Conservation (phyloP, 2,329 filamentous ascomycete species). For the Metarhizium humberi region DNA sequence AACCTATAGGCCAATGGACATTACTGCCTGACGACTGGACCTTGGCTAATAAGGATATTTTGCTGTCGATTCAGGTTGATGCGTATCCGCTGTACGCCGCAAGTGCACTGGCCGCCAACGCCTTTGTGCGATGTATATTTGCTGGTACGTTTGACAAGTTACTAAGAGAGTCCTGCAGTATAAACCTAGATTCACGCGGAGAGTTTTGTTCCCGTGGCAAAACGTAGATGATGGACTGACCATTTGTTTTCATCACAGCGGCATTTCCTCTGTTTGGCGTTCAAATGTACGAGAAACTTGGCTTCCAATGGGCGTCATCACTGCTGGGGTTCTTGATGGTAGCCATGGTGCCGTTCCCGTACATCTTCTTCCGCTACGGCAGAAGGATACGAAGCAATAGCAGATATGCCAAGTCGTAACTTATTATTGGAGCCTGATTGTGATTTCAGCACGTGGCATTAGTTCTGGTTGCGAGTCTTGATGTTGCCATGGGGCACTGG, state of each 20-base stretch:
- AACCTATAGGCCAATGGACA: too few relatives aligned
- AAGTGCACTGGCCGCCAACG: constrained; percentile 73
- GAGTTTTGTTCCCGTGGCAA: background rate
- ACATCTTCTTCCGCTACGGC: constrained; percentile 52
- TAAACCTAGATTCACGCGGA: background rate
- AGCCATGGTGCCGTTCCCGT: constrained; percentile 55
- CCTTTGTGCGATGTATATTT: constrained; percentile 68
- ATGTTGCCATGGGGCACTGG: background rate
- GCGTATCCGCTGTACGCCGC: constrained; percentile 70
- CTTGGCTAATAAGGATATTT: background rate
- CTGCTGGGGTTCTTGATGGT: constrained; percentile 53
- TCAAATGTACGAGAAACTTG: constrained; percentile 62
- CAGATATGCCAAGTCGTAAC: constrained; percentile 35
- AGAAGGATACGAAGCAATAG: constrained; percentile 47
- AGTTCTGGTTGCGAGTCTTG: background rate
- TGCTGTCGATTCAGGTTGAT: constrained; percentile 43
- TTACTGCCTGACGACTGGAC: background rate
- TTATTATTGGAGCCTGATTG: background rate
- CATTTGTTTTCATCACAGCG: constrained; percentile 33
- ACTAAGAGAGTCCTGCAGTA: background rate
- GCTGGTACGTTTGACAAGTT: constrained; percentile 39
- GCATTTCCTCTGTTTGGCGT: constrained; percentile 68
- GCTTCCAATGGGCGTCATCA: constrained; percentile 60
- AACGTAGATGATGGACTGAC: background rate
- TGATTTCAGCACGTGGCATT: background rate